These are phyloP conservation scores for Pinus taeda DNA, from an alignment of 75 land plant species.

Conservation along the genomic window DNA sequence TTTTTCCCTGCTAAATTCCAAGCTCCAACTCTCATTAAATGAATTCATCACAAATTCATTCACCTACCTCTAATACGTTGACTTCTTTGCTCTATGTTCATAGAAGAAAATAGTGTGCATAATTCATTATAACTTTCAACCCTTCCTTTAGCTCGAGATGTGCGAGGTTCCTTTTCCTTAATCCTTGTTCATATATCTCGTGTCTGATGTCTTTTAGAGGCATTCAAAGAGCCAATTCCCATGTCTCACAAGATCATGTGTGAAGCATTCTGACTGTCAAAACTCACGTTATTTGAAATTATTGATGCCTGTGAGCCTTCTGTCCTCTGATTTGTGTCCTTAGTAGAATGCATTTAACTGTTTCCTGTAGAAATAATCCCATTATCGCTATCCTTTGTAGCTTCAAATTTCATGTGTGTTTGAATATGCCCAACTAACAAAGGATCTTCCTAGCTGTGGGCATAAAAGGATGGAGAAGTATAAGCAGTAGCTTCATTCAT, in stretches of 20 bases:
- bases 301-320: constrained; percentile 4
- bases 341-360: background rate
- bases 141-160: background rate
- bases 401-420: constrained; percentile 1
- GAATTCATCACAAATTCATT: background rate
- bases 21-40: background rate
- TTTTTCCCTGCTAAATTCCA: constrained; percentile 60
- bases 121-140: constrained; percentile 4
- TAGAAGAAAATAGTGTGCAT: background rate
- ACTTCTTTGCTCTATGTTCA: constrained; percentile 18
- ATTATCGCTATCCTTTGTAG: background rate
- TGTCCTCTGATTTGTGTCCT: background rate
- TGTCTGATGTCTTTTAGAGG: constrained; percentile 1
- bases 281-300: background rate
- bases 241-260: background rate
- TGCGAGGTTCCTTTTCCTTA: constrained; percentile 14
- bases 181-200: background rate
- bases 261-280: background rate
- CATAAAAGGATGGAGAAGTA: background rate
- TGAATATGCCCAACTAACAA: background rate
- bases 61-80: constrained; percentile 30
- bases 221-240: background rate
- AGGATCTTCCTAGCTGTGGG: constrained; percentile 8
- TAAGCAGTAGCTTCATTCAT: background rate
- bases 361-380: background rate